Base-by-base conservation (phyloP, 2,329 filamentous ascomycete genomes). In the Pezicula carpinea region DNA sequence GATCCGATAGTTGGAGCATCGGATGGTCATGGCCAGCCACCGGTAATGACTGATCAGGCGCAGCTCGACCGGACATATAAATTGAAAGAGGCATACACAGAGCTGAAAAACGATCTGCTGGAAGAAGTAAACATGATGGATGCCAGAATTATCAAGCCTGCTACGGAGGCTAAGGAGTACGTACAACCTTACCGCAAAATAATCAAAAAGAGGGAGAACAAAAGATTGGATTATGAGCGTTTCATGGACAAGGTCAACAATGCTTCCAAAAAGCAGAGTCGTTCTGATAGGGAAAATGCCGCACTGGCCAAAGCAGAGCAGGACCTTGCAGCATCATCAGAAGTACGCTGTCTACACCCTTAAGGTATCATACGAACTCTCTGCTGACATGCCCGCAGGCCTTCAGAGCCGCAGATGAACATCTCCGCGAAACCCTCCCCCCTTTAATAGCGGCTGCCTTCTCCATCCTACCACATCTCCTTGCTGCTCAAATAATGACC, bases 151-250 rank as follows among this genome's bases (percentile, higher is more conserved):
- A 78, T 91, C 44, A 74, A 74, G 48, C 87, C 88, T 0, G 85
- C 84, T 4, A 79, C 78, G 48, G 77, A 85, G 44, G 85, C 85
- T 6, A 85, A 81, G 58, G 80, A 84, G 44, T 79, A 71, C 45
- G 74, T 92, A 50, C 79, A 83, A 54, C 82, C 85, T 2, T 74
- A 93, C 63, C 83, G 86, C 60, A 93, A 90, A 69, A 84, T 83
- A 1, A 88, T 95, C 60, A 93, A 92, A 69, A 90, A 89, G 66
- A 75, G 89, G 39, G 87, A 93, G 62, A 87, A 91, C 59, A 87
- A 83, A 67, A 84, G 89, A 44, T 64, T 91, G 49, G 89, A 95
- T 63, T 93, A 83, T 61, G 89, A 95, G 66, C 80, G 86, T 56
- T 83, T 83, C 55, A 82, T 88, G 64, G 79, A 83, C 56, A 82